A percentile compares a stretch with the other conserved stretches of the same genome.
Conservation (phyloP, 2,329 filamentous ascomycete genomes). For the Clathrospora elynae region DNA sequence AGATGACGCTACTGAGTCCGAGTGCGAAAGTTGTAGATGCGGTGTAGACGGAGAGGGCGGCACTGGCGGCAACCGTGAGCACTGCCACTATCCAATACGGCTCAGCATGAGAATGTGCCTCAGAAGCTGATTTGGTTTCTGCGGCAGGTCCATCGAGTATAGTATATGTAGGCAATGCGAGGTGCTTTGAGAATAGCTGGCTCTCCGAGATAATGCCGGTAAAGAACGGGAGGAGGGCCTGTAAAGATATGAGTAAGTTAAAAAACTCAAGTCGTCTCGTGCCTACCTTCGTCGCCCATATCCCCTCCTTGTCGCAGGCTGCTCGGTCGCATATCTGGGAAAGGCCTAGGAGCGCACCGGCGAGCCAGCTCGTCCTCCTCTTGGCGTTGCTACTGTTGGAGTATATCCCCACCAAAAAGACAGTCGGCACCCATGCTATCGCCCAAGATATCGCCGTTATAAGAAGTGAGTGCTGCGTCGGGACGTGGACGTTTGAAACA, state of each 20-base stretch:
- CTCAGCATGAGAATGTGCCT: conserved; percentile 20
- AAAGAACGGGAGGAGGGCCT: conserved; percentile 46
- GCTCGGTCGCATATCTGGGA: conserved; percentile 52
- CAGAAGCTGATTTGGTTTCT: conserved; percentile 21
- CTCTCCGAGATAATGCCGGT: conserved; percentile 39
- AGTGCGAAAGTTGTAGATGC: conserved; percentile 46
- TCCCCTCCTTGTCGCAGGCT: conserved; percentile 50
- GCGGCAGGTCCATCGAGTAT: conserved; percentile 26
- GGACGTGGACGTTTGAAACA: conserved; percentile 42
- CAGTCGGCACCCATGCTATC: conserved; percentile 45
- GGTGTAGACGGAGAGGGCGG: conserved; percentile 44
- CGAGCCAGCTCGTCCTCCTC: conserved; percentile 46
- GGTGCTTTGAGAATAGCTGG: conserved; percentile 30
- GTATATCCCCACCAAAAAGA: conserved; percentile 42
- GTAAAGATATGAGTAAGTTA: conserved; percentile 8
- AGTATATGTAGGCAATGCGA: conserved; percentile 31
- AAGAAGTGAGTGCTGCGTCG: conserved; percentile 50
- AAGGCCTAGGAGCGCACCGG: conserved; percentile 51
- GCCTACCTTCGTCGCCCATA: conserved; percentile 54
- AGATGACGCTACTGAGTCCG: conserved; percentile 51
- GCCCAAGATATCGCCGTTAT: conserved; percentile 52
- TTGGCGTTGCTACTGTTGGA: conserved; percentile 30
- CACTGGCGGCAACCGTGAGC: conserved; percentile 44
- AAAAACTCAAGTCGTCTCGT: background rate
- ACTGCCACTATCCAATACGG: conserved; percentile 42